These are phyloP conservation scores for Warburgia ugandensis DNA, from an alignment of 164 flowering plant species.

Conservation along the genomic window DNA sequence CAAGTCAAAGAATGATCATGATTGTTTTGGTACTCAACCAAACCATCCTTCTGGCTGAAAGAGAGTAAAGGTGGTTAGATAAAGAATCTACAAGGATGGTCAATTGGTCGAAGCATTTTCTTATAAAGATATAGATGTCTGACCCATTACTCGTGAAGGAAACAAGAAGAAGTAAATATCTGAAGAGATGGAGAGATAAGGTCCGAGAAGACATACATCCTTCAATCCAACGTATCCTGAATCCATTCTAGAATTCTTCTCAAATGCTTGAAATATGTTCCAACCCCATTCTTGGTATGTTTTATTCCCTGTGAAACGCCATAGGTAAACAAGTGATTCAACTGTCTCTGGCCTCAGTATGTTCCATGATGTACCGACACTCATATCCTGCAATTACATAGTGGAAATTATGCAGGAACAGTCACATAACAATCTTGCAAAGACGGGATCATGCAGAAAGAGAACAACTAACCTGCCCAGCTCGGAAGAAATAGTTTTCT, in stretches of 20 bases:
- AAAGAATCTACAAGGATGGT: too few relatives aligned
- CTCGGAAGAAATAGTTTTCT: constrained; percentile 77
- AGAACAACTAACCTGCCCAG: constrained; percentile 54
- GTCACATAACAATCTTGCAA: neutral
- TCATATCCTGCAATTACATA: constrained; percentile 58
- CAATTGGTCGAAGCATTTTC: too few relatives aligned
- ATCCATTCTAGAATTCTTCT: constrained; percentile 83
- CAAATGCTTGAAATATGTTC: constrained; percentile 98
- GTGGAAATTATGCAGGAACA: too few relatives aligned
- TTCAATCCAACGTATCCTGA: constrained; percentile 95
- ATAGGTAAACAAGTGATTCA: constrained; percentile 92
- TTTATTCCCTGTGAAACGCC: constrained; percentile 93
- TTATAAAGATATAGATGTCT: too few relatives aligned
- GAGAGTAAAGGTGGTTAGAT: too few relatives aligned
- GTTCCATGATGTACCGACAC: constrained; percentile 97
- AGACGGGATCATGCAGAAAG: neutral
- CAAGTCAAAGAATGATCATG: too few relatives aligned
- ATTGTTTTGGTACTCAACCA: too few relatives aligned
- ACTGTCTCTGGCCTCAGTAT: constrained; percentile 98
- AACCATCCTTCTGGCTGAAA: too few relatives aligned
- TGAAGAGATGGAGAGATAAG: neutral
- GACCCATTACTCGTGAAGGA: too few relatives aligned
- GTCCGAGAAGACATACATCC: constrained; percentile 61
- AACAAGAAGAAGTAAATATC: too few relatives aligned
- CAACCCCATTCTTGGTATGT: constrained; percentile 99